Evolutionary conservation across 345 rosid genomes (phyloP), one percentile per base, ranked within the genome.

Genomic region (Barbarea vulgaris): DNA sequence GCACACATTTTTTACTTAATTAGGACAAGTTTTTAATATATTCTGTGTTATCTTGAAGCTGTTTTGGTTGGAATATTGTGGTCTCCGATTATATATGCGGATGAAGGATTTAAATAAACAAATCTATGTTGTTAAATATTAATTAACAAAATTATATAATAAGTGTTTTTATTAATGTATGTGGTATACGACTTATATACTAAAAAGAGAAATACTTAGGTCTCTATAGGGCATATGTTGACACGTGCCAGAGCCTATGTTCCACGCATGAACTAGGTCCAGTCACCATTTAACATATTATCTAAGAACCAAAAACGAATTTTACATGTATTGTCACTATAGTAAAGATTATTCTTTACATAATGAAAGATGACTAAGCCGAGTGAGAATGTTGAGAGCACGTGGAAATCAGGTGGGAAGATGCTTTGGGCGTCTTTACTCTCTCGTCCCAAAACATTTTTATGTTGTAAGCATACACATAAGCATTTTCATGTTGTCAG

Each of bases 1-100:
- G 81, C 73, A 65, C 77, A 67, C 81, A 77, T 77, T 21, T n/a
- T 60, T 64, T 28, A 17, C 28, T 68, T 60, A 5, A 50, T 51
- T 41, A 14, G 6, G 67, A 48, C 1, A 74, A 67, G 52, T 46
- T 63, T 41, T 31, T 64, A n/a, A 36, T 59, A 22, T 42, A 25
- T 44, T 50, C 2, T 41, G 30, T 25, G 36, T 17, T 58, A 27
- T 59, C 30, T 27, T 36, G 55, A 75, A 59, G n/a, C 15, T 68
- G 54, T 76, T 59, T 48, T 13, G 55, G 22, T 39, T 22, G 74
- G 53, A 69, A 76, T 31, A 60, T 8, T 60, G 17, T 25, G 22
- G 74, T 9, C 70, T 34, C 9, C n/a, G 27, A 8, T 37, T 7
- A 37, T 67, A 67, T 52, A 61, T 22, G 17, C 19, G 54, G 54